Evolutionary conservation across 164 flowering plant species (phyloP).

Genomic region (Dillenia turbinata): DNA sequence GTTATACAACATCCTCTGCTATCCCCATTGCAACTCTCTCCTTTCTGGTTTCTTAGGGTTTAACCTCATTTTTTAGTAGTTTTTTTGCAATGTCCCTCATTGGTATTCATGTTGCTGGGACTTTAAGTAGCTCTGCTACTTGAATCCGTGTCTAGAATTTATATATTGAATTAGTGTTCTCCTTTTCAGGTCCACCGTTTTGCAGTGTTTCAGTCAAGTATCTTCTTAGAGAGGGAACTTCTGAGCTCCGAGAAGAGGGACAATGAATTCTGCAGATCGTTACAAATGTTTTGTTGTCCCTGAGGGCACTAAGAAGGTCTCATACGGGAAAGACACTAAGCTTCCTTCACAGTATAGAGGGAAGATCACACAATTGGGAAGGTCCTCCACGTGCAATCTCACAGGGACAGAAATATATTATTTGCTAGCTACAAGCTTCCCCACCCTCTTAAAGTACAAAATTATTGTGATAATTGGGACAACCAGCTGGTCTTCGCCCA

Average conservation of each 20-base stretch:
- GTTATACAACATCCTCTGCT: too few relatives aligned
- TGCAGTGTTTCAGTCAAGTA: too few relatives aligned
- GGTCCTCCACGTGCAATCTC: slow-evolving; percentile 92
- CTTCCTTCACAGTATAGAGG: slow-evolving; percentile 86
- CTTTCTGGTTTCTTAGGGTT: too few relatives aligned
- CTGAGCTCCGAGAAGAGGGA: neutral
- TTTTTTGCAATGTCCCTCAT: too few relatives aligned
- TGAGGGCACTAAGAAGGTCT: slow-evolving; percentile 91
- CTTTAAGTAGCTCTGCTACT: too few relatives aligned
- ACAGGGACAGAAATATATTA: slow-evolving; percentile 79
- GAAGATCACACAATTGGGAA: slow-evolving; percentile 97
- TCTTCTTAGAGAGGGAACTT: too few relatives aligned
- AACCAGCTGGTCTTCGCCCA: slow-evolving; percentile 91
- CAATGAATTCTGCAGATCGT: slow-evolving; percentile 87
- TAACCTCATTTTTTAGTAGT: too few relatives aligned
- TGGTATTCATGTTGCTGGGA: too few relatives aligned
- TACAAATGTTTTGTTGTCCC: slow-evolving; percentile 94
- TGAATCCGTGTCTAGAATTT: too few relatives aligned
- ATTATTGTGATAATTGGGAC: slow-evolving; percentile 91
- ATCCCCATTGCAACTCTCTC: too few relatives aligned
- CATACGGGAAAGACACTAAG: slow-evolving; percentile 95
- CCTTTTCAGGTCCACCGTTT: too few relatives aligned
- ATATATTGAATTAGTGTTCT: too few relatives aligned
- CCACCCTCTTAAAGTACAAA: slow-evolving; percentile 96
- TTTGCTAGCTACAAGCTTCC: slow-evolving; percentile 99